These are phyloP conservation scores for Melanopsichium pennsylvanicum DNA, from an alignment of 1,284 basidiomycete species.

Conservation along the genomic window DNA sequence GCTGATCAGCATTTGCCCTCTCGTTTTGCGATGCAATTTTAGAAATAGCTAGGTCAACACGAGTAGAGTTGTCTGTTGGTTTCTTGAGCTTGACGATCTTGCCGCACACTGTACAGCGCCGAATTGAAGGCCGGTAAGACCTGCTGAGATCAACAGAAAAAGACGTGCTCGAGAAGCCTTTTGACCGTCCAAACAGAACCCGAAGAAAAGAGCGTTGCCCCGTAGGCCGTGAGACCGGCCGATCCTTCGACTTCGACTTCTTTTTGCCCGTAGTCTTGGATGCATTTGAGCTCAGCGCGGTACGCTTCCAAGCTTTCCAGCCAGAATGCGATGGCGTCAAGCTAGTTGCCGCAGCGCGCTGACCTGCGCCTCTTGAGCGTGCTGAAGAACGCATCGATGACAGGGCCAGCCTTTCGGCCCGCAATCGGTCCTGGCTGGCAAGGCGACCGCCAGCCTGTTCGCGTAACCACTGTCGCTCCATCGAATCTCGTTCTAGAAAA, in stretches of 20 bases:
- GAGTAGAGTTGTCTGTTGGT: too few relatives aligned
- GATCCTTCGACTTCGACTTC: neutral
- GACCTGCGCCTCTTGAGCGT: neutral
- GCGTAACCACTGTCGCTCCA: slow-evolving; percentile 40
- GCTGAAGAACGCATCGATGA: neutral
- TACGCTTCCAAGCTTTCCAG: slow-evolving; percentile 24
- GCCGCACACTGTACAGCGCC: slow-evolving; percentile 23
- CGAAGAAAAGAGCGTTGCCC: slow-evolving; percentile 12
- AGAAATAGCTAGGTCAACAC: neutral
- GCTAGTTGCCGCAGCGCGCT: neutral
- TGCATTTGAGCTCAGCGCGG: neutral
- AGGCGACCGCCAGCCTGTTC: slow-evolving; percentile 65
- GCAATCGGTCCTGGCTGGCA: slow-evolving; percentile 60
- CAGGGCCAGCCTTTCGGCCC: slow-evolving; percentile 3
- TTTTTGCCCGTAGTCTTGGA: neutral
- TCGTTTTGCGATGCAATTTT: neutral
- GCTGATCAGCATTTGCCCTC: slow-evolving; percentile 16
- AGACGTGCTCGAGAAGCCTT: neutral
- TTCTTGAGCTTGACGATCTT: slow-evolving; percentile 14
- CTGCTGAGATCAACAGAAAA: neutral
- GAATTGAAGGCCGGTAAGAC: neutral
- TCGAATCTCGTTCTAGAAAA: slow-evolving; percentile 32
- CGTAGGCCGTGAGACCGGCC: neutral
- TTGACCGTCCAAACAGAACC: slow-evolving; percentile 8
- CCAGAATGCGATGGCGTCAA: neutral